phyloP scores from a whole-genome alignment of 2,329 filamentous ascomycete genomes.

The Rhytidhysteron rufulum region DNA sequence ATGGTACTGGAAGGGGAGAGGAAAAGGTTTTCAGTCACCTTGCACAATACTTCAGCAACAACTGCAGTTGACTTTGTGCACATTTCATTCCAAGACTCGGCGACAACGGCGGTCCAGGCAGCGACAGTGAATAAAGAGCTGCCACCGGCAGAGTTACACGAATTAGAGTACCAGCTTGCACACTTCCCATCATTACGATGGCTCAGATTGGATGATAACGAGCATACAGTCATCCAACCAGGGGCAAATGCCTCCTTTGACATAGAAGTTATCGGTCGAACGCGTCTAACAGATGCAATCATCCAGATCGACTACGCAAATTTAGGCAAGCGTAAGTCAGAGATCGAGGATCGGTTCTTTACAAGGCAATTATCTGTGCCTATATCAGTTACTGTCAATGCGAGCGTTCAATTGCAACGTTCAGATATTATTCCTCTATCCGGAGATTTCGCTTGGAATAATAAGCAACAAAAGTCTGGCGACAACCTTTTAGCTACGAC shows the following conservation, averaged over 20 bases:
- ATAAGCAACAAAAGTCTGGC: constrained; percentile 14
- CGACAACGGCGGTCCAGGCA: constrained; percentile 70
- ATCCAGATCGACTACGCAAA: constrained; percentile 85
- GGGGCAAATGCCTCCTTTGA: constrained; percentile 68
- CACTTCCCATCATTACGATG: constrained; percentile 61
- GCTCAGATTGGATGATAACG: constrained; percentile 46
- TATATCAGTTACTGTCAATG: constrained; percentile 85
- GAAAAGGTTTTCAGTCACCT: constrained; percentile 70
- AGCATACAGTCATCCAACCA: constrained; percentile 57
- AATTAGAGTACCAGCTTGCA: constrained; percentile 76
- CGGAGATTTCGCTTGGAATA: constrained; percentile 63
- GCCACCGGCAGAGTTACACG: constrained; percentile 74
- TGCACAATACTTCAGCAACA: constrained; percentile 68
- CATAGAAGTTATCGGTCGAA: constrained; percentile 81
- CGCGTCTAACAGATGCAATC: constrained; percentile 72
- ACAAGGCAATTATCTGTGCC: constrained; percentile 79
- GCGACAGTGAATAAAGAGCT: constrained; percentile 74
- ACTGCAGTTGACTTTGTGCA: constrained; percentile 79
- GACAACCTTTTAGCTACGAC: neutral
- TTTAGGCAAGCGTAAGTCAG: constrained; percentile 65
- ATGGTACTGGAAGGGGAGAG: constrained; percentile 93
- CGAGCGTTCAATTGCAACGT: constrained; percentile 76
- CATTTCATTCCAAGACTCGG: constrained; percentile 87
- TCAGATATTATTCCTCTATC: constrained; percentile 76
- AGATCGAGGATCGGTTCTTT: constrained; percentile 71